Percentiles rank a stretch among this genome's conserved stretches.
Conservation (phyloP, 2,329 filamentous ascomycete species). For the Myriosclerotinia curreyana region DNA sequence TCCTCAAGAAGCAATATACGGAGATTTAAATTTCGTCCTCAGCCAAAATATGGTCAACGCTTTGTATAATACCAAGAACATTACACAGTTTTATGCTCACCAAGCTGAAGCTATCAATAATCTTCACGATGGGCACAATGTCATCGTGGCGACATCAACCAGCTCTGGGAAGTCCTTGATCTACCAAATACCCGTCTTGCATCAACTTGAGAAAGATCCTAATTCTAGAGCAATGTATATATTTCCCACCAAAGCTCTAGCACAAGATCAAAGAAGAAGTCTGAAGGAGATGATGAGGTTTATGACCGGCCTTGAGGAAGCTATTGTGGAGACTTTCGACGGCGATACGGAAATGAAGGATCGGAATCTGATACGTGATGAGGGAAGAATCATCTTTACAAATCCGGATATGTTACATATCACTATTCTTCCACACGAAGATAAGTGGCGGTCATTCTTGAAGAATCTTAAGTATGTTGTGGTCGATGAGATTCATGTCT, state of each 20-base stretch:
- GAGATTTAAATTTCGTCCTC: slow-evolving; percentile 78
- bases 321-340: slow-evolving; percentile 89
- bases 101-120: slow-evolving; percentile 93
- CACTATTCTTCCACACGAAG: slow-evolving; percentile 88
- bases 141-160: slow-evolving; percentile 92
- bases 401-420: slow-evolving; percentile 98
- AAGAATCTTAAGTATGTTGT: slow-evolving; percentile 89
- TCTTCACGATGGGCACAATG: slow-evolving; percentile 75
- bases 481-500: slow-evolving; percentile 88
- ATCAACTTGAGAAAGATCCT: slow-evolving; percentile 75
- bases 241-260: slow-evolving; percentile 93
- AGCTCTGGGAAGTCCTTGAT: slow-evolving; percentile 98
- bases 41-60: slow-evolving; percentile 95
- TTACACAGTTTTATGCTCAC: slow-evolving; percentile 83
- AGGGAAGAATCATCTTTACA: slow-evolving; percentile 91
- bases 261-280: slow-evolving; percentile 89
- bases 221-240: slow-evolving; percentile 91
- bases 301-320: slow-evolving; percentile 71
- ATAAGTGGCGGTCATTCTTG: slow-evolving; percentile 83
- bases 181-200: slow-evolving; percentile 89
- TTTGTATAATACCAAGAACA: slow-evolving; percentile 85
- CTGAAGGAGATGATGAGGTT: slow-evolving; percentile 80
- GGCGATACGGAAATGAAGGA: slow-evolving; percentile 85
- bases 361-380: slow-evolving; percentile 76
- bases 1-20: slow-evolving; percentile 75